Percentiles rank a stretch among this genome's conserved stretches.
Evolutionary conservation across 768 basidiomycete genomes (phyloP).

Genomic region (Tricholoma sp.): DNA sequence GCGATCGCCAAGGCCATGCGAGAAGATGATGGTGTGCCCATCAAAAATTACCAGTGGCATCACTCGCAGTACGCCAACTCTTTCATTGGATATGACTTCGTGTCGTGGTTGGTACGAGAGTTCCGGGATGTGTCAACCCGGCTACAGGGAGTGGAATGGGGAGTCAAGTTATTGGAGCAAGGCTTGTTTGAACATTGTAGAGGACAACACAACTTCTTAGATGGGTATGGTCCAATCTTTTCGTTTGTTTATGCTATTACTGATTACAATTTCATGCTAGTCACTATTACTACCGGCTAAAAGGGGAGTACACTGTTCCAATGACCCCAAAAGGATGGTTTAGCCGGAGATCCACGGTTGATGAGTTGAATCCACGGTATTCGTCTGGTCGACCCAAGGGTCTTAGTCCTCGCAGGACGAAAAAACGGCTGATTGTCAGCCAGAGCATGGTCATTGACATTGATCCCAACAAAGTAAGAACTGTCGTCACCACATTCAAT

Average conservation of each 20-base stretch:
- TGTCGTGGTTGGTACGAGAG: conserved; percentile 89
- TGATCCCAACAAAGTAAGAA: conserved; percentile 63
- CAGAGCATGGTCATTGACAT: conserved; percentile 91
- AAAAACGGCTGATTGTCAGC: conserved; percentile 68
- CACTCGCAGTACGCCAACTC: conserved; percentile 66
- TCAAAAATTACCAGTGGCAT: conserved; percentile 87
- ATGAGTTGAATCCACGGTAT: conserved; percentile 30
- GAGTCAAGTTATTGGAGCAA: conserved; percentile 67
- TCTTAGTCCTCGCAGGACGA: conserved; percentile 39
- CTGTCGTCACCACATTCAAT: background rate
- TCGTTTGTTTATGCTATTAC: background rate
- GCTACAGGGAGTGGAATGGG: conserved; percentile 78
- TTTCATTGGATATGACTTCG: conserved; percentile 87
- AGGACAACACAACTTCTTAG: conserved; percentile 76
- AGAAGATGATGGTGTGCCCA: conserved; percentile 77
- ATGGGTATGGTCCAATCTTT: conserved; percentile 55
- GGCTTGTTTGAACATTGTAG: conserved; percentile 85
- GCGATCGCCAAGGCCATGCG: conserved; percentile 80
- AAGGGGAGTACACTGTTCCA: conserved; percentile 68
- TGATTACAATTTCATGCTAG: conserved; percentile 29
- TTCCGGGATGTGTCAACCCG: conserved; percentile 85
- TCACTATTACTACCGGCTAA: conserved; percentile 86
- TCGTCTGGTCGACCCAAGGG: conserved; percentile 29
- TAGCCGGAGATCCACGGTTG: conserved; percentile 41
- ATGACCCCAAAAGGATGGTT: conserved; percentile 76